Evolutionary conservation across 768 basidiomycete genomes (phyloP).

Genomic region (Sistotremastrum suecicum): DNA sequence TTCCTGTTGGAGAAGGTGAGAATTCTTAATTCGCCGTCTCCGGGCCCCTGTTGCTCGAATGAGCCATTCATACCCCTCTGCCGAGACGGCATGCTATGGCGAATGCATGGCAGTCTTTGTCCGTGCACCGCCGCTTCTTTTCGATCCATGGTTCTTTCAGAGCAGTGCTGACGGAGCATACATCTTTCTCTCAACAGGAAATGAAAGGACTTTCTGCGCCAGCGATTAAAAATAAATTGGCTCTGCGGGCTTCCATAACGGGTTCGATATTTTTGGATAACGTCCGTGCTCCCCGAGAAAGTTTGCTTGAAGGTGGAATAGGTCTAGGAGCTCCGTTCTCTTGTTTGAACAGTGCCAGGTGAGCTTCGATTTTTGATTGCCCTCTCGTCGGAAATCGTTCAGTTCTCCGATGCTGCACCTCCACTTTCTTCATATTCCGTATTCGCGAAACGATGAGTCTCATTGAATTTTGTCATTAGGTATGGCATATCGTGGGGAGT

Average conservation of each 20-base stretch:
- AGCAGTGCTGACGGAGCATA: no score
- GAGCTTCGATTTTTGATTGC: slow-evolving; percentile 3
- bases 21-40: not conserved
- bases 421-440: not conserved
- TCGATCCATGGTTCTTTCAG: no score
- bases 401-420: not conserved
- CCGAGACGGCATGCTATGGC: no score
- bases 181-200: slow-evolving; percentile 33
- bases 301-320: slow-evolving; percentile 61
- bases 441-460: not conserved
- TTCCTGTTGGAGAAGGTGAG: slow-evolving; percentile 82
- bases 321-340: slow-evolving; percentile 82
- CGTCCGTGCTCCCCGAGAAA: slow-evolving; percentile 59
- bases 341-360: slow-evolving; percentile 83
- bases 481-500: slow-evolving; percentile 91
- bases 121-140: no score
- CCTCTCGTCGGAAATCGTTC: not conserved
- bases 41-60: slow-evolving; percentile 4
- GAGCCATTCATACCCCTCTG: not conserved
- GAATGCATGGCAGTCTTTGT: not conserved
- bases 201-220: slow-evolving; percentile 72
- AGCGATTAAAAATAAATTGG: slow-evolving; percentile 85
- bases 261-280: slow-evolving; percentile 89
- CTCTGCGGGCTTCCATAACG: slow-evolving; percentile 71
- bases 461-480: slow-evolving; percentile 21